Evolutionary conservation across 441 rosid species (phyloP), one percentile per base, ranked within the genome.

Genomic region (Melastoma candidum): DNA sequence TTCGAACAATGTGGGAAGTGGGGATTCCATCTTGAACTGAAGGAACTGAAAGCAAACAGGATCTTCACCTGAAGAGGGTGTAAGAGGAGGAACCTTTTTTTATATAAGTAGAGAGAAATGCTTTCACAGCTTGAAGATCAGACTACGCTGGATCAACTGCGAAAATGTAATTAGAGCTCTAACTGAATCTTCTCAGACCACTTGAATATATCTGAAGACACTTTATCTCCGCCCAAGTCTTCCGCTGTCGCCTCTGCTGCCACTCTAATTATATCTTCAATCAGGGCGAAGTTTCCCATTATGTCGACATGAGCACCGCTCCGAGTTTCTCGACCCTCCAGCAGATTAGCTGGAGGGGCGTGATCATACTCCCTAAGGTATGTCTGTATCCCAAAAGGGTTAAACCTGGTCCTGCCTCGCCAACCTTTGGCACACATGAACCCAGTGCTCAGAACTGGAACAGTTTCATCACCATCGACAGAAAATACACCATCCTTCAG

Each of bases 361-460:
- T 83, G 84, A 48, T 46, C 66, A 46, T 74, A 81, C 65, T 85
- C 95, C 63, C 84, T 67, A 7, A 74, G 24, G 13, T 67, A 73
- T 0, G 83, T 73, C 0, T 36, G 52, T 26, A 60, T 68, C 14
- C 83, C 78, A 0, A 80, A 77, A 0, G 90, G 95, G 51, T 85
- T 85, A 70, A 79, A 86, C 57, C 84, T 65, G 3, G 88, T 79
- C 63, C 58, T 79, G 5, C 95, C 88, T 64, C 73, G 65, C 90
- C 90, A 86, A 1, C 78, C 88, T 66, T 73, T 85, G 2, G 82
- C 82, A 12, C 84, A 83, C 95, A 83, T 86, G 68, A 75, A 86
- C 7, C 90, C 90, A 0, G 90, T 69, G 39, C 88, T 83, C 11
- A 77, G 48, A 13, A 77, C 77, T 0, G 90, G 88, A 2, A 81